Base-by-base conservation (phyloP, 345 rosid species). In the Excoecaria agallocha region DNA sequence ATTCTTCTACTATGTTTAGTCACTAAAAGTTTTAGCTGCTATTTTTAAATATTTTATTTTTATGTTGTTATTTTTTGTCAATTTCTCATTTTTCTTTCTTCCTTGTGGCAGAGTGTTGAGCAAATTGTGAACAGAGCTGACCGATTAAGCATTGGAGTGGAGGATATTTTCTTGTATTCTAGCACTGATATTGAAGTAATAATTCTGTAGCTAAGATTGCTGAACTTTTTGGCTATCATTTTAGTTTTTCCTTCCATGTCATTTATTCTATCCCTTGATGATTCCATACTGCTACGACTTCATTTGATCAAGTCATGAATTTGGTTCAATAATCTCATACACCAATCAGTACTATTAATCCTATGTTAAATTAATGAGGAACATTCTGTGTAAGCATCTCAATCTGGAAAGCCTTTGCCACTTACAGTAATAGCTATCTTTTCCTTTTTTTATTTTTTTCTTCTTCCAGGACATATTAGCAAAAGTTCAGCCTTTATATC, bases 121-220 rank as follows among this genome's bases (percentile, higher is more conserved):
- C 98, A 94, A 85, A 90, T 94, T 78, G 89, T 91, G 67, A 84
- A 87, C 83, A 90, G 98, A 76, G 98, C 97, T 76, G 93, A 86
- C 78, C 91, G 97, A 17, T 54, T 94, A 86, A 78, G 71, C 30
- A 90, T 94, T 82, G 82, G 61, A 73, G 72, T 91, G 13, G 87
- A 89, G 46, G 88, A 89, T 66, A 87, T 94, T 78, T 92, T 80
- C 85, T 80, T 94, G 51, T 90, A 92, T 80, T 89, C 96, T 6
- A 88, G 97, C 70, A 92, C 97, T 63, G 96, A 94, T 82, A 79
- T 92, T 84, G 96, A 92, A 97, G 98, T 90, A 56, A 20, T 65
- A 65, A 30, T 68, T 65, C 52, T 17, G 11, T 25, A 73, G 30
- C 39, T n/a, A 50, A 51, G 57, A 16, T 56, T 16, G 60, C 20